These are phyloP conservation scores for Phytophthora lateralis DNA, from an alignment of 352 stramenopile genomes.

Conservation along the genomic window DNA sequence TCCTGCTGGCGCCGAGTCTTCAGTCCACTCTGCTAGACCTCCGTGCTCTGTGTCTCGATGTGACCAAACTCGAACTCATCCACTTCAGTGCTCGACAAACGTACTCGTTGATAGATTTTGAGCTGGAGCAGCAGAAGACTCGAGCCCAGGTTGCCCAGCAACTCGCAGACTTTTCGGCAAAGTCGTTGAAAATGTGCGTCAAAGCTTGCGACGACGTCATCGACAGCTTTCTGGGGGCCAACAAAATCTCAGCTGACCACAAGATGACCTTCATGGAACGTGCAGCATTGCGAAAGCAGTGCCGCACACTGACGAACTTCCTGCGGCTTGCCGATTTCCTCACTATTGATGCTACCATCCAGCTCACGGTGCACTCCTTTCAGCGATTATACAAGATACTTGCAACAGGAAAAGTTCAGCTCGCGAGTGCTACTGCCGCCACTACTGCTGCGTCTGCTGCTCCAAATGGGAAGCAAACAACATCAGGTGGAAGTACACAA, in stretches of 20 bases:
- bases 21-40: slow-evolving; percentile 82
- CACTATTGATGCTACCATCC: slow-evolving; percentile 88
- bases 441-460: neutral
- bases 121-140: slow-evolving; percentile 66
- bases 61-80: slow-evolving; percentile 72
- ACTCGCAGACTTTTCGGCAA: slow-evolving; percentile 63
- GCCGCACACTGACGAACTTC: slow-evolving; percentile 92
- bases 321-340: slow-evolving; percentile 92
- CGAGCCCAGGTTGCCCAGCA: slow-evolving; percentile 59
- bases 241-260: slow-evolving; percentile 93
- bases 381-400: slow-evolving; percentile 61
- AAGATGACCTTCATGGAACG: slow-evolving; percentile 98
- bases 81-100: slow-evolving; percentile 68
- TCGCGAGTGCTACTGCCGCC: slow-evolving; percentile 1
- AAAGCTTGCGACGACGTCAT: slow-evolving; percentile 93
- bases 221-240: slow-evolving; percentile 89
- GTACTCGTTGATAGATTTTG: slow-evolving; percentile 86
- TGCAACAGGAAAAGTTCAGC: slow-evolving; percentile 50
- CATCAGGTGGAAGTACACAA: neutral
- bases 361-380: slow-evolving; percentile 86
- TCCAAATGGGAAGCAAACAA: slow-evolving; percentile 1
- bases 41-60: slow-evolving; percentile 72
- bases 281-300: slow-evolving; percentile 91
- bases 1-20: slow-evolving; percentile 88
- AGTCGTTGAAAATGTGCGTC: slow-evolving; percentile 85